Percentiles rank a stretch among this genome's conserved stretches.
These are phyloP conservation scores for Tubosaeta sp. DNA, from an alignment of 768 basidiomycete species.

Conservation along the genomic window DNA sequence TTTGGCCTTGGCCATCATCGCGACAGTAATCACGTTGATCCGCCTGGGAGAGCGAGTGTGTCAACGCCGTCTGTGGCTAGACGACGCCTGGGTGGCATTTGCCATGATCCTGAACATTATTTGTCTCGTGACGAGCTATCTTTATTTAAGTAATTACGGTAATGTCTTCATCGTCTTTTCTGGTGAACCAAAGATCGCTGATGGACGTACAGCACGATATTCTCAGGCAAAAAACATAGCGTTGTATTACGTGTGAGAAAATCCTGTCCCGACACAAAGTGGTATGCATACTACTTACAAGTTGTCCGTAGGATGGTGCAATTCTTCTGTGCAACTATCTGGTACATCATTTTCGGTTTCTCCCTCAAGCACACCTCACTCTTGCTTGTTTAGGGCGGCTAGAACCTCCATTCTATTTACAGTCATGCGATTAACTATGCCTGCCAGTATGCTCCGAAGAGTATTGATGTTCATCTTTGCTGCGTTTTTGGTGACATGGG, in stretches of 20 bases:
- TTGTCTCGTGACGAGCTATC: background rate
- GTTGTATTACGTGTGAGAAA: background rate
- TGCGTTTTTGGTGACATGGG: background rate
- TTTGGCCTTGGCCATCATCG: background rate
- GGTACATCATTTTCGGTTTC: background rate
- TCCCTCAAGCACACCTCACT: background rate
- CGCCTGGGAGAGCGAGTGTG: no score
- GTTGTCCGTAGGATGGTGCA: background rate
- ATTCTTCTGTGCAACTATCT: no score
- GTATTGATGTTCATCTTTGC: background rate
- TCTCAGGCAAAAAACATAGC: background rate
- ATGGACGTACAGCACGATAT: background rate
- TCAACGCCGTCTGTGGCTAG: no score
- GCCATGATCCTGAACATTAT: background rate
- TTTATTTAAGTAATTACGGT: conserved; percentile 4
- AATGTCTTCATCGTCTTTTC: background rate
- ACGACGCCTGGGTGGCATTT: background rate
- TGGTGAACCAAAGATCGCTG: background rate
- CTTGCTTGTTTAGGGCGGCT: background rate
- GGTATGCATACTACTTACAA: background rate
- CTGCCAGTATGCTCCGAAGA: background rate
- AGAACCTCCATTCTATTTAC: no score
- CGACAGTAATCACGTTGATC: background rate
- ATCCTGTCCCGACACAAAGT: background rate
- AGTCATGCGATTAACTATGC: background rate